Percentiles rank a stretch among this genome's conserved stretches.
phyloP scores from a whole-genome alignment of 192 early-diverging fungal species.

The Backusella macrospora region DNA sequence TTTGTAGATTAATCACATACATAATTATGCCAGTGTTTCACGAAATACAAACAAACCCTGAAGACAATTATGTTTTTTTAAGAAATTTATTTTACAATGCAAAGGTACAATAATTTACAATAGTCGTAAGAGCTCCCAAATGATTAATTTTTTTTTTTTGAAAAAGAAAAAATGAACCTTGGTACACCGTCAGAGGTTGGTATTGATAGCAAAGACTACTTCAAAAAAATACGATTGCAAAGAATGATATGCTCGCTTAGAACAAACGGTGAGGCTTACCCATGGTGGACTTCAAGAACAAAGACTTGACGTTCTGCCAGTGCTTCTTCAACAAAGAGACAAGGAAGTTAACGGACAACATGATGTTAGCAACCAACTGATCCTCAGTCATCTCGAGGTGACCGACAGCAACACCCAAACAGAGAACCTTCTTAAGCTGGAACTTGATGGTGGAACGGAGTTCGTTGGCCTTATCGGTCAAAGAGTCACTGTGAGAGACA shows the following conservation, averaged over 20 bases:
- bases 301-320: conserved; percentile 99
- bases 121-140: conserved; percentile 22
- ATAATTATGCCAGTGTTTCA: background rate
- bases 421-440: conserved; percentile 99
- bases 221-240: background rate
- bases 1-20: background rate
- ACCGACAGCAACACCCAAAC: conserved; percentile 95
- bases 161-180: conserved; percentile 15
- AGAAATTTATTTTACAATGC: conserved; percentile 2
- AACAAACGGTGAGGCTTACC: conserved; percentile 90
- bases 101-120: conserved; percentile 5
- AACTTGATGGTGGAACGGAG: conserved; percentile 98
- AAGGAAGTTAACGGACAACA: conserved; percentile 98
- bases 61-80: background rate
- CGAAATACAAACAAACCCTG: conserved; percentile 5
- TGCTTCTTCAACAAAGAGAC: conserved; percentile 98
- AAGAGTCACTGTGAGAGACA: conserved; percentile 85
- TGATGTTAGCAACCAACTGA: conserved; percentile 94
- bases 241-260: conserved; percentile 50
- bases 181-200: conserved; percentile 27
- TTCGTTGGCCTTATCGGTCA: conserved; percentile 88
- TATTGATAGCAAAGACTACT: background rate
- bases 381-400: conserved; percentile 95
- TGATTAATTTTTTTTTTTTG: conserved; percentile 1
- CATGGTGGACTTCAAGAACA: conserved; percentile 98